These are phyloP conservation scores for Candida tibetensis DNA, from an alignment of 805 yeast genomes.

Conservation along the genomic window DNA sequence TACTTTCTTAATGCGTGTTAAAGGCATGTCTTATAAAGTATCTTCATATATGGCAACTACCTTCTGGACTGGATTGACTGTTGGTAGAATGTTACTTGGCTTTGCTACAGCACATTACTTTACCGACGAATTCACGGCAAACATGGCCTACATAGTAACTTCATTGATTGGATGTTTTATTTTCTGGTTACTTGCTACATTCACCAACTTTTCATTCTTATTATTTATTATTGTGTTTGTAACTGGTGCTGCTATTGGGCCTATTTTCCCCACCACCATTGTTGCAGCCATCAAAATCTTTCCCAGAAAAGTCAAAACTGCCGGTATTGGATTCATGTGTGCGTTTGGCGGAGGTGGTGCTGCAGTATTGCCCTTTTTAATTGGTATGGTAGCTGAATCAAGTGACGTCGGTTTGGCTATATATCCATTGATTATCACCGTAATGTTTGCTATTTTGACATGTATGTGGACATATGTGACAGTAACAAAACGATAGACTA, in stretches of 20 bases:
- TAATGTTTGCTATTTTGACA: slow-evolving; percentile 22
- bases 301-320: slow-evolving; percentile 58
- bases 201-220: slow-evolving; percentile 19
- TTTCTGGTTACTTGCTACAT: slow-evolving; percentile 32
- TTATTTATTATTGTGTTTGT: slow-evolving; percentile 36
- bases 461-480: slow-evolving; percentile 22
- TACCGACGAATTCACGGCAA: slow-evolving; percentile 45
- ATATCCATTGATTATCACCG: slow-evolving; percentile 30
- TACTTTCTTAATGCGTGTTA: slow-evolving; percentile 44
- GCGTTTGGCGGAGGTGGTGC: slow-evolving; percentile 84
- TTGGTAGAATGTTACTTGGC: slow-evolving; percentile 49
- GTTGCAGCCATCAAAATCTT: slow-evolving; percentile 59
- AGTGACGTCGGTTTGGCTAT: slow-evolving; percentile 30
- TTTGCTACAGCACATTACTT: slow-evolving; percentile 52
- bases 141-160: slow-evolving; percentile 35
- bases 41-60: slow-evolving; percentile 49
- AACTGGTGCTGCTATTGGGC: slow-evolving; percentile 52
- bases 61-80: slow-evolving; percentile 51
- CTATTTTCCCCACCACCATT: slow-evolving; percentile 65
- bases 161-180: slow-evolving; percentile 27
- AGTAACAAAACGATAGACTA: too few relatives aligned
- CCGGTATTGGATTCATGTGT: slow-evolving; percentile 71
- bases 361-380: slow-evolving; percentile 66
- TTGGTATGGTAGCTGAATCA: slow-evolving; percentile 49
- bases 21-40: slow-evolving; percentile 29